These are phyloP conservation scores for Panicum hallii DNA, from an alignment of 202 grass and related monocot genomes.

Conservation along the genomic window DNA sequence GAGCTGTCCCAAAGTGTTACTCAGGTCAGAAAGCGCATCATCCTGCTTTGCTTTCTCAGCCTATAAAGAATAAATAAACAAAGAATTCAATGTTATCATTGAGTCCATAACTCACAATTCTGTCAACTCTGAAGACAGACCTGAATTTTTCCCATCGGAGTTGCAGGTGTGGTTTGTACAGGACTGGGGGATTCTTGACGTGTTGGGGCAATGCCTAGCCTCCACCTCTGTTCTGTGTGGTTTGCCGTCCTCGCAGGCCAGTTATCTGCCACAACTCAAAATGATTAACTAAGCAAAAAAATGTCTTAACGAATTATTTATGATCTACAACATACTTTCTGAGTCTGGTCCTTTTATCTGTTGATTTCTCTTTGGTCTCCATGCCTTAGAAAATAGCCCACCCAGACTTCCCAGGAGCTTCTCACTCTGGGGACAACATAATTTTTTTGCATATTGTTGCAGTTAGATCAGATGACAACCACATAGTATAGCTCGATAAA, in stretches of 20 bases:
- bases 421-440: constrained; percentile 64
- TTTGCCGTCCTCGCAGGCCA: constrained; percentile 43
- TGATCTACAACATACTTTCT: constrained; percentile 56
- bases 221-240: constrained; percentile 71
- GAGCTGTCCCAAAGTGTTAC: constrained; percentile 73
- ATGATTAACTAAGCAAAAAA: constrained; percentile 30
- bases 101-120: constrained; percentile 9
- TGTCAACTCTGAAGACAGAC: constrained; percentile 46
- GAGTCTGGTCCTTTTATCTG: constrained; percentile 70
- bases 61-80: constrained; percentile 35
- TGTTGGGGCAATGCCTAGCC: constrained; percentile 64
- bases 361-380: constrained; percentile 72
- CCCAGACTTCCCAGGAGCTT: constrained; percentile 83
- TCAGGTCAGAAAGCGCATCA: constrained; percentile 84
- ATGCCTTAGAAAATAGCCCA: constrained; percentile 75
- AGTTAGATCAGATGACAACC: constrained; percentile 22
- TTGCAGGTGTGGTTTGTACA: constrained; percentile 48
- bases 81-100: constrained; percentile 2
- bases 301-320: background rate
- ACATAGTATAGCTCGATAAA: background rate
- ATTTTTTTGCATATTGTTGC: constrained; percentile 1
- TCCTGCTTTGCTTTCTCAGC: constrained; percentile 87
- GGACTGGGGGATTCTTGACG: constrained; percentile 42
- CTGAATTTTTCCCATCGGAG: constrained; percentile 73
- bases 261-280: constrained; percentile 59